Percentiles rank a stretch among this genome's conserved stretches.
Evolutionary conservation across 768 basidiomycete species (phyloP).

Genomic region (Auricularia sp.): DNA sequence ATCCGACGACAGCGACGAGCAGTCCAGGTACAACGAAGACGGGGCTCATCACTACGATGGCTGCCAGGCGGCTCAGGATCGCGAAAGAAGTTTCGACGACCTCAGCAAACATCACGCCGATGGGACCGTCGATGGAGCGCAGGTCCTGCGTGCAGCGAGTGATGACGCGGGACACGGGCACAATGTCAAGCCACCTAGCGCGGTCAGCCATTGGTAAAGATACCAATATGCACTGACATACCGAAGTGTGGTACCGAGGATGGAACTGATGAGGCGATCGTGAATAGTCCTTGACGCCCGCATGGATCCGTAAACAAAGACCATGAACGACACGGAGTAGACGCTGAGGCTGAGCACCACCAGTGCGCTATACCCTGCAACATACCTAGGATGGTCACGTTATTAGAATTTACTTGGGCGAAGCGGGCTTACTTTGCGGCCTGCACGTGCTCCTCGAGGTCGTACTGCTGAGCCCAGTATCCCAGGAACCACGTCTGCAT

Average conservation of each 20-base stretch:
- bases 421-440: slow-evolving; percentile 4
- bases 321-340: slow-evolving; percentile 23
- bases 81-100: slow-evolving; percentile 27
- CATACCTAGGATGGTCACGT: too few relatives aligned
- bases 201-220: slow-evolving; percentile 22
- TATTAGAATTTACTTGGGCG: too few relatives aligned
- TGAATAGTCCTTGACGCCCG: slow-evolving; percentile 4
- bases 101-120: slow-evolving; percentile 7
- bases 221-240: neutral
- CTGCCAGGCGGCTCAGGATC: slow-evolving; percentile 23
- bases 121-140: slow-evolving; percentile 26
- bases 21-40: slow-evolving; percentile 5
- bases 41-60: slow-evolving; percentile 18
- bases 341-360: slow-evolving; percentile 20
- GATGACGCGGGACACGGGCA: slow-evolving; percentile 47
- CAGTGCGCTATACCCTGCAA: slow-evolving; percentile 10
- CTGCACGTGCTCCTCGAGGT: slow-evolving; percentile 3
- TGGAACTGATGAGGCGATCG: slow-evolving; percentile 1
- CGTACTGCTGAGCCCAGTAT: slow-evolving; percentile 35
- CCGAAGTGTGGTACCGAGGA: slow-evolving; percentile 6
- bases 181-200: slow-evolving; percentile 38
- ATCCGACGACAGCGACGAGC: slow-evolving; percentile 14
- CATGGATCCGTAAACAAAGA: slow-evolving; percentile 1
- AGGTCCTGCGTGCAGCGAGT: slow-evolving; percentile 61
- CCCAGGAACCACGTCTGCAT: slow-evolving; percentile 35